These are phyloP conservation scores for Botryosphaeria dothidea DNA, from an alignment of 2,329 filamentous ascomycete genomes.

Conservation along the genomic window DNA sequence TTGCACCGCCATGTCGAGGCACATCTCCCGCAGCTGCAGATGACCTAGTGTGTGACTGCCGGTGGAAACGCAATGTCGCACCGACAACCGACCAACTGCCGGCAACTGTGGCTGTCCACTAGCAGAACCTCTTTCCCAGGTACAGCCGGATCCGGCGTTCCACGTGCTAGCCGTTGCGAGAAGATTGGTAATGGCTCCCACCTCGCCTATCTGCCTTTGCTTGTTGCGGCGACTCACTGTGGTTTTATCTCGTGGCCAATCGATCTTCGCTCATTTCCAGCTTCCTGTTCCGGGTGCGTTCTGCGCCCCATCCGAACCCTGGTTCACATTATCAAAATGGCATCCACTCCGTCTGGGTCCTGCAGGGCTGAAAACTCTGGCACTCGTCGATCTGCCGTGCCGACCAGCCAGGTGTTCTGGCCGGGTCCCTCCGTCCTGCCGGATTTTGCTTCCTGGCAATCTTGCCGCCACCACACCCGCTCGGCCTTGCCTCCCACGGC, in stretches of 20 bases:
- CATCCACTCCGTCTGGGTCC: not conserved
- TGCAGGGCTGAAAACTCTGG: not conserved
- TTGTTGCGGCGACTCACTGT: not conserved
- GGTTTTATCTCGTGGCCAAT: not conserved
- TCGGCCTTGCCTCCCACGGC: not conserved
- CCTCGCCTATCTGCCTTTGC: not conserved
- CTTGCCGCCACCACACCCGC: not conserved
- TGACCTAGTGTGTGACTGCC: not conserved
- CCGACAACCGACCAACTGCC: conserved; percentile 4
- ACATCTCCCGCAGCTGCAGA: not conserved
- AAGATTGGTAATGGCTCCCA: not conserved
- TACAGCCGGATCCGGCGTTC: not conserved
- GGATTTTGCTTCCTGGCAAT: not conserved
- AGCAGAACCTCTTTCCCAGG: not conserved
- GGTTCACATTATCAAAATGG: not conserved
- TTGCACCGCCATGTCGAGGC: not conserved
- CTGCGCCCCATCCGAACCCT: not conserved
- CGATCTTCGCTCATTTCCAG: not conserved
- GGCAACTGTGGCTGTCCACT: not conserved
- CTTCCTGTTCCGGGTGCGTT: not conserved
- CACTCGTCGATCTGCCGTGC: not conserved
- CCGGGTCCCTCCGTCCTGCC: not conserved
- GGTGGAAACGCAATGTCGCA: not conserved
- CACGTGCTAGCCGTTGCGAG: not conserved
- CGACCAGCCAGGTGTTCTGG: not conserved